Conservation (phyloP, 179 eudicot genomes). For the Actinidia chinensis region DNA sequence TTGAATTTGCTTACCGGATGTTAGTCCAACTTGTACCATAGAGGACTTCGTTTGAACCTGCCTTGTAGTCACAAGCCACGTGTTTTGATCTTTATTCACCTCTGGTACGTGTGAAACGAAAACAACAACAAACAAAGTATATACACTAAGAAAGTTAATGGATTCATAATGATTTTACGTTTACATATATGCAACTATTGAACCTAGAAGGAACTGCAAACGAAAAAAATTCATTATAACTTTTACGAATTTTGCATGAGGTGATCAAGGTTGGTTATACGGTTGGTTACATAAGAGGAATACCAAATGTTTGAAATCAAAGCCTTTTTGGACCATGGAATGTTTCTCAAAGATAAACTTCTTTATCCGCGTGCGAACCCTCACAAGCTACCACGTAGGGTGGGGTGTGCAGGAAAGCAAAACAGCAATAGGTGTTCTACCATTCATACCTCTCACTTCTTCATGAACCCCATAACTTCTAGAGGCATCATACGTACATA, state of each 20-base stretch:
- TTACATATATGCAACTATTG: not conserved
- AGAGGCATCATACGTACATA: too few species aligned
- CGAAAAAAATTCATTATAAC: not conserved
- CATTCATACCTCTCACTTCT: too few species aligned
- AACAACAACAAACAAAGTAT: not conserved
- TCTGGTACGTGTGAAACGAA: not conserved
- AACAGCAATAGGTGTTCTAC: not conserved
- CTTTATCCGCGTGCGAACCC: too few species aligned
- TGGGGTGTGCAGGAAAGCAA: not conserved
- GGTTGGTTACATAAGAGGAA: not conserved
- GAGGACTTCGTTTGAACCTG: not conserved
- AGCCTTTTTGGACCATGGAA: not conserved
- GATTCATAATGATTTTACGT: not conserved
- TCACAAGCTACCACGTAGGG: not conserved
- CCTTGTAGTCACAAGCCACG: not conserved
- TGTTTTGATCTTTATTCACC: not conserved
- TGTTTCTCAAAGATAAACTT: not conserved
- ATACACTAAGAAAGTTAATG: not conserved
- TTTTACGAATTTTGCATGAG: not conserved
- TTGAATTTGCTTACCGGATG: not conserved
- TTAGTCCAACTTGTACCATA: not conserved
- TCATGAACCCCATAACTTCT: too few species aligned
- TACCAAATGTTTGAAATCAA: not conserved
- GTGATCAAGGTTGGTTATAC: not conserved
- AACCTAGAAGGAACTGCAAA: not conserved